phyloP scores from a whole-genome alignment of 1,139 yeast genomes.

The Candida tropicalis region DNA sequence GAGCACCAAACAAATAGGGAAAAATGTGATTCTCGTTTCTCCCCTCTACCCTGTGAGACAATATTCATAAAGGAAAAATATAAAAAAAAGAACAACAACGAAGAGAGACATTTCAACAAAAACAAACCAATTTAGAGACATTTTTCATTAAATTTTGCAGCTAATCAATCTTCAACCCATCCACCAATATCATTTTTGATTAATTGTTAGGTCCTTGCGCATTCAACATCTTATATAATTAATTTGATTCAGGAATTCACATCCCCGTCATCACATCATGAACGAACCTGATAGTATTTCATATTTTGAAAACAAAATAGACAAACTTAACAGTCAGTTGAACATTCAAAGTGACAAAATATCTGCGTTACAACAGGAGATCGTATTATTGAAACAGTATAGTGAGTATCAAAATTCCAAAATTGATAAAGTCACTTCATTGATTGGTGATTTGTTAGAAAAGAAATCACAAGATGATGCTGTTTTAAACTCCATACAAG shows the following conservation, averaged over 20 bases:
- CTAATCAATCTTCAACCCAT: not conserved
- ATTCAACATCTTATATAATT: too few species aligned
- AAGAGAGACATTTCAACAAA: constrained; percentile 4
- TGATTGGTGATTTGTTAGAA: constrained; percentile 36
- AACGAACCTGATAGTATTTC: constrained; percentile 11
- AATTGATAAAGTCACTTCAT: constrained; percentile 40
- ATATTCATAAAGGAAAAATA: too few species aligned
- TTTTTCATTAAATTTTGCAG: constrained; percentile 1
- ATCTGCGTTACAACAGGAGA: constrained; percentile 31
- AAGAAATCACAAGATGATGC: constrained; percentile 36
- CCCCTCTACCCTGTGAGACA: not conserved
- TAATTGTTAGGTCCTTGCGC: not conserved
- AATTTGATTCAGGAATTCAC: not conserved
- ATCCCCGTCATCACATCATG: not conserved
- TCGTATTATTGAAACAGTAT: constrained; percentile 38
- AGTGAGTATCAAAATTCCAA: constrained; percentile 42
- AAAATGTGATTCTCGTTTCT: not conserved
- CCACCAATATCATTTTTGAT: not conserved
- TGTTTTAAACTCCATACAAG: constrained; percentile 29
- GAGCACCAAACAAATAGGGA: not conserved
- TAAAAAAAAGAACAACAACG: not conserved
- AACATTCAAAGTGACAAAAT: constrained; percentile 26
- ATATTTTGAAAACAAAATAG: constrained; percentile 17
- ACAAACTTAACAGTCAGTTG: constrained; percentile 16
- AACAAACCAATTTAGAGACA: constrained; percentile 2